Evolutionary conservation across 2,329 filamentous ascomycete species (phyloP).

Genomic region (Botrytis byssoidea): DNA sequence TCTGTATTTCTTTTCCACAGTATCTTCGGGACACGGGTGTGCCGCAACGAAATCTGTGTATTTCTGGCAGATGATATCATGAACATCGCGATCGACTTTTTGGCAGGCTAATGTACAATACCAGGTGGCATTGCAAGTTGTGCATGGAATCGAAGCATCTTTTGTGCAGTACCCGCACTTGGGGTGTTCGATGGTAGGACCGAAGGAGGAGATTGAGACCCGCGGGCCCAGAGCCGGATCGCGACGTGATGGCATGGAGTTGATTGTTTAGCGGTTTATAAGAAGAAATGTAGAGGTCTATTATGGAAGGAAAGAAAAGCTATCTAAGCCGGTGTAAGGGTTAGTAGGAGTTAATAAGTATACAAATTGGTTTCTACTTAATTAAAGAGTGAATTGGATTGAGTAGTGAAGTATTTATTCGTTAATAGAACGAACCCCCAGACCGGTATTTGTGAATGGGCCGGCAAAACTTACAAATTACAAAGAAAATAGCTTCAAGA

Average conservation of each 20-base stretch:
- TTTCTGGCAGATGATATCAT: conserved; percentile 4
- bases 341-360: background rate
- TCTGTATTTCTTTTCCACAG: conserved; percentile 1
- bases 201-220: conserved; percentile 12
- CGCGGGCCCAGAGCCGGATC: background rate
- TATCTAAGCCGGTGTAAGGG: background rate
- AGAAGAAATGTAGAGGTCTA: background rate
- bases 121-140: conserved; percentile 3
- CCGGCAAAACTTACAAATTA: background rate
- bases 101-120: background rate
- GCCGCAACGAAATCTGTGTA: background rate
- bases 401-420: too few species aligned
- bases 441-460: background rate
- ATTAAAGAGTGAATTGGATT: background rate
- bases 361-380: background rate
- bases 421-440: background rate
- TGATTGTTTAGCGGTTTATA: background rate
- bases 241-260: background rate
- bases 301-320: background rate
- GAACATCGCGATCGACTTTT: background rate
- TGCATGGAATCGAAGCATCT: background rate
- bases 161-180: conserved; percentile 8
- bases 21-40: background rate
- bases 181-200: background rate
- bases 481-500: background rate